phyloP scores from a whole-genome alignment of 116 monocot species.

The Trichopus zeylanicus region DNA sequence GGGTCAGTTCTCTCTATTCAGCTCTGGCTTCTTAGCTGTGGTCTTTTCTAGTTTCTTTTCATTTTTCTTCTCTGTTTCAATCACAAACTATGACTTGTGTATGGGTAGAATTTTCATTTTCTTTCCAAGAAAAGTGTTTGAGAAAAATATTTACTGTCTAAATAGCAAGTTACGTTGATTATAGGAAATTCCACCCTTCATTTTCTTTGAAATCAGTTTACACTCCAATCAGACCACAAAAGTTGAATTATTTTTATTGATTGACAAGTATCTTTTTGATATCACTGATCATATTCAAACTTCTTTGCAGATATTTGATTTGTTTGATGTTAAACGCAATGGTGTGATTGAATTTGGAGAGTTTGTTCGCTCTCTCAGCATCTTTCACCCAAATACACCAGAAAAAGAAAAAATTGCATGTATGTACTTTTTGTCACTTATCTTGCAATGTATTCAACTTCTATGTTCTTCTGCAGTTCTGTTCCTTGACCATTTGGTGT shows the following conservation, averaged over 20 bases:
- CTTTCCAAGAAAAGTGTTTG: not conserved
- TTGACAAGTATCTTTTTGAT: not conserved
- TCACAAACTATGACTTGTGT: not conserved
- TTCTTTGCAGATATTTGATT: constrained; percentile 67
- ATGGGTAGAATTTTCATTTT: not conserved
- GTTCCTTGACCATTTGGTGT: too few species aligned
- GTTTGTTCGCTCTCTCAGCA: constrained; percentile 78
- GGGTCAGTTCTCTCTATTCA: constrained; percentile 29
- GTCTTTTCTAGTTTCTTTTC: not conserved
- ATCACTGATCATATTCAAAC: not conserved
- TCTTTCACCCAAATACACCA: constrained; percentile 75
- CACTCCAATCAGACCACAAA: too few species aligned
- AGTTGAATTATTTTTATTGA: too few species aligned
- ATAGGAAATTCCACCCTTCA: not conserved
- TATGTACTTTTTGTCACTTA: constrained; percentile 13
- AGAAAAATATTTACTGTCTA: not conserved
- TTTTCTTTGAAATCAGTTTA: too few species aligned
- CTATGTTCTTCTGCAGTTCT: not conserved
- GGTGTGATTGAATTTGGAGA: constrained; percentile 93
- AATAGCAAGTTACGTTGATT: not conserved
- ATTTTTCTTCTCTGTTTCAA: not conserved
- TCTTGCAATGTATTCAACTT: not conserved
- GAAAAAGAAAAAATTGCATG: constrained; percentile 58
- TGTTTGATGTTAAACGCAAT: constrained; percentile 80
- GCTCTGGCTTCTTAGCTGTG: too few species aligned